A percentile compares a stretch with the other conserved stretches of the same genome.
Evolutionary conservation across 768 basidiomycete species (phyloP).

Genomic region (Trametes villosa): DNA sequence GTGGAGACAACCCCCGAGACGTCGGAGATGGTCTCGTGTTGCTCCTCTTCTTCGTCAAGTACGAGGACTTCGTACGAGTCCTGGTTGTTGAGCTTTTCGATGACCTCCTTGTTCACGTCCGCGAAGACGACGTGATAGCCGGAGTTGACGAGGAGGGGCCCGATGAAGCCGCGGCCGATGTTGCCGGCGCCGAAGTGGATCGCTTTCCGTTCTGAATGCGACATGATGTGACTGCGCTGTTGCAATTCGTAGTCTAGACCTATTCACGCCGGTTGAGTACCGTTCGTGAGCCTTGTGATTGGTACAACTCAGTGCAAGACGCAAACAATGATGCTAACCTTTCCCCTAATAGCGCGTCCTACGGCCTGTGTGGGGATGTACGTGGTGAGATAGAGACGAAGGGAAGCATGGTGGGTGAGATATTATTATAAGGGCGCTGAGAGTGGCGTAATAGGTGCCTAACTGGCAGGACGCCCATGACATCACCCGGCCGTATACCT

Average conservation of each 20-base stretch:
- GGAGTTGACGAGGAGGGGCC: slow-evolving; percentile 40
- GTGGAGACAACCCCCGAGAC: slow-evolving; percentile 24
- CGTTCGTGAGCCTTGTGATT: background rate
- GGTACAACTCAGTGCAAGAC: background rate
- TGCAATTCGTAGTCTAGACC: too few species aligned
- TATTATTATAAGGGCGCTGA: too few species aligned
- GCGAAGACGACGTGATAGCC: slow-evolving; percentile 45
- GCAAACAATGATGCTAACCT: too few species aligned
- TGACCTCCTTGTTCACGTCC: slow-evolving; percentile 39
- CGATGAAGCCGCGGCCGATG: slow-evolving; percentile 46
- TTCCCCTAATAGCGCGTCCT: too few species aligned
- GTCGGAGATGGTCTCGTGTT: slow-evolving; percentile 27
- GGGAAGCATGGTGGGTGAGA: too few species aligned
- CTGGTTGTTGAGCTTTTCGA: slow-evolving; percentile 38
- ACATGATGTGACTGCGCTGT: slow-evolving; percentile 8
- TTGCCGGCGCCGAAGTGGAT: slow-evolving; percentile 46
- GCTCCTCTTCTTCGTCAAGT: slow-evolving; percentile 34
- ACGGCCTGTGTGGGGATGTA: too few species aligned
- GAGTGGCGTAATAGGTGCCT: too few species aligned
- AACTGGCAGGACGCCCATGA: too few species aligned
- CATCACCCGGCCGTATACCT: too few species aligned
- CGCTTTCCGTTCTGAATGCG: slow-evolving; percentile 28
- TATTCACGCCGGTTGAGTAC: too few species aligned
- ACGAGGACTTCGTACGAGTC: slow-evolving; percentile 38
- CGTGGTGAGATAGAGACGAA: too few species aligned